Conservation (phyloP, 106 monocot genomes). For the Amphibolis antarctica region DNA sequence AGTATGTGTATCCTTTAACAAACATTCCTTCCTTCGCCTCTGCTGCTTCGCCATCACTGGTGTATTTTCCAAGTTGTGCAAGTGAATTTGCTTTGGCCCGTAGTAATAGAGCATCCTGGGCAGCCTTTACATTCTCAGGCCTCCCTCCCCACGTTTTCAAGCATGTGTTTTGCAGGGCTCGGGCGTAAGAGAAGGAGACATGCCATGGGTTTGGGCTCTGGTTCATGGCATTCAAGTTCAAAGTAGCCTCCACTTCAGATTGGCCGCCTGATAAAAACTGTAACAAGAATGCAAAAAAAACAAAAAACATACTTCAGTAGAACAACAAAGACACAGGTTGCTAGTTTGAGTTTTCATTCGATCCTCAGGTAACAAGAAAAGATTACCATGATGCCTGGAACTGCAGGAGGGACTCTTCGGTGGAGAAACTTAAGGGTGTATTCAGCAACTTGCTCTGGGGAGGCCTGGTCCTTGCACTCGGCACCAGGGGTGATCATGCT, state of each 20-base stretch:
- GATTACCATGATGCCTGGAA: conserved; percentile 33
- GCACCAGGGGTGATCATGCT: conserved; percentile 41
- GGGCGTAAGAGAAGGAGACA: conserved; percentile 31
- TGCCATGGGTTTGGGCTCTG: conserved; percentile 39
- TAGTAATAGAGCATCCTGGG: conserved; percentile 20
- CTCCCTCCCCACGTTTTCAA: conserved; percentile 34
- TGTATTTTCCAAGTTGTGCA: conserved; percentile 35
- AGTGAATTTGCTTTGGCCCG: conserved; percentile 34
- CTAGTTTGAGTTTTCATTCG: too few species aligned
- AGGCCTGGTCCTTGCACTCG: conserved; percentile 30
- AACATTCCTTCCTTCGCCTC: conserved; percentile 31
- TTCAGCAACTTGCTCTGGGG: conserved; percentile 29
- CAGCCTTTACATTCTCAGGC: conserved; percentile 30
- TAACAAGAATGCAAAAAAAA: not conserved
- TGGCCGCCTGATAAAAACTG: conserved; percentile 35
- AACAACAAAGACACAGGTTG: too few species aligned
- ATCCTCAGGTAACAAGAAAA: too few species aligned
- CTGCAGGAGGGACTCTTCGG: conserved; percentile 21
- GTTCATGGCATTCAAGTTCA: conserved; percentile 42
- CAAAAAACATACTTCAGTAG: not conserved
- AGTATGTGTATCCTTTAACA: conserved; percentile 29
- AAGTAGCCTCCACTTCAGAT: conserved; percentile 35
- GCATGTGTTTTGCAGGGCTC: conserved; percentile 40
- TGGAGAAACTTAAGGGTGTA: conserved; percentile 30
- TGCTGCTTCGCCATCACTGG: conserved; percentile 34